Evolutionary conservation across 768 basidiomycete species (phyloP), one percentile per base, ranked within the genome.

Genomic region (Erythrobasidium yunnanense): DNA sequence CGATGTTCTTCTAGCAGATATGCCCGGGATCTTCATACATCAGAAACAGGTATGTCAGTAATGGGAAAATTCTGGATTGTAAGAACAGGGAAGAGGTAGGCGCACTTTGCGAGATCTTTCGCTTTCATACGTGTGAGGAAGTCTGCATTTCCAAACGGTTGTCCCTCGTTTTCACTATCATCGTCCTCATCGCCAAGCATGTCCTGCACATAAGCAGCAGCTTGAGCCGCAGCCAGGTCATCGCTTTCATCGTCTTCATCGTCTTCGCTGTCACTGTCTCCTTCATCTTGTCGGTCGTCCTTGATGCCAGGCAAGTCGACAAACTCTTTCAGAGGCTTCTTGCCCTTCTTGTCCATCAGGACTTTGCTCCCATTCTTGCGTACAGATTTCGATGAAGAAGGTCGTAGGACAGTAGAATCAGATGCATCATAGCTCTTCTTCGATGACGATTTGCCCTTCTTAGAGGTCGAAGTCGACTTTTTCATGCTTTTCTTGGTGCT

Each of bases 51-150:
- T n/a, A n/a, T n/a, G n/a, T n/a, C n/a, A n/a, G n/a, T n/a, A n/a
- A n/a, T n/a, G n/a, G n/a, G n/a, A n/a, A n/a, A n/a, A n/a, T n/a
- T n/a, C n/a, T 22, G 27, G 56, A 58, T 20, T 7, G 8, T 33
- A 22, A 46, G 38, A 6, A 22, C 25, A 46, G 38, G 47, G 25
- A 25, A 23, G 25, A 29, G 56, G 22, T 8, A 4, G 3, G 30
- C 60, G 3, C 60, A 63, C 60, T 38, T 46, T 47, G 60, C 46
- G 18, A 63, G 60, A 29, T 63, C 60, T 17, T 51, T 63, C 60
- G 30, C 34, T 15, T 63, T 33, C 22, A 63, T 20, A 29, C 42
- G 46, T 5, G 60, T 49, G 4, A 63, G 60, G 60, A 63, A 63
- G 5, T 15, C 49, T n/a, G n/a, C 11, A 42, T 42, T n/a, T 42